Evolutionary conservation across 306 rosid genomes (phyloP), one percentile per base, ranked within the genome.

Genomic region (Crataegus laevigata): DNA sequence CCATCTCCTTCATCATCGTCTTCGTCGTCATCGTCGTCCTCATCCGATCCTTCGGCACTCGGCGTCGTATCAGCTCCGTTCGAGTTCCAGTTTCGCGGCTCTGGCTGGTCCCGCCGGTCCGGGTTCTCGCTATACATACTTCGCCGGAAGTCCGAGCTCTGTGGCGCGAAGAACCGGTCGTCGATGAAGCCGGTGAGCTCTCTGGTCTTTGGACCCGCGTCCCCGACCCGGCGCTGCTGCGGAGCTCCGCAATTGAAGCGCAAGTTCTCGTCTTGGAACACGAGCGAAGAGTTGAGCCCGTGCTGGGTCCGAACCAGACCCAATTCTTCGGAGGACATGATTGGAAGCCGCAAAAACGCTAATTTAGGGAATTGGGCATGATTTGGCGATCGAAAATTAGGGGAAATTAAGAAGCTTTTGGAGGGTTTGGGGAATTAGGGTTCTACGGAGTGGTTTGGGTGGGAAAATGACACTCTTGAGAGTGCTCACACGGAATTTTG

Each of bases 251-350:
- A 87, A 75, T 72, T 86, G 88, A 90, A 94, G 67, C 96, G 89
- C 72, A 89, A 29, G 77, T 89, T 3, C 2, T 88, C 87, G 64
- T 85, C 91, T 80, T 72, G 96, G 83, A 89, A 96, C 34, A 89
- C 86, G 24, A 88, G 81, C 19, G 88, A 86, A 24, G 93, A 67
- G 78, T 78, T 86, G 66, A 93, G 89, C 45, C 90, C 88, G 79
- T 83, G 85, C 83, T 87, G 91, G 32, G 87, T 83, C 4, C 88
- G 75, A 61, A 74, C 77, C 71, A 88, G 82, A 32, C 86, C 84
- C 25, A 89, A 76, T 72, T 92, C 93, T 63, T 92, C 91, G 71
- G 93, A 83, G 45, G 97, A 84, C 99, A 96, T 96, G 42, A 30
- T 55, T 10, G 9, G 63, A 28, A 70, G 22, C n/a, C 4, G 25